A percentile compares a stretch with the other conserved stretches of the same genome.
phyloP scores from a whole-genome alignment of 345 rosid genomes.

The Anastatica hierochuntica region DNA sequence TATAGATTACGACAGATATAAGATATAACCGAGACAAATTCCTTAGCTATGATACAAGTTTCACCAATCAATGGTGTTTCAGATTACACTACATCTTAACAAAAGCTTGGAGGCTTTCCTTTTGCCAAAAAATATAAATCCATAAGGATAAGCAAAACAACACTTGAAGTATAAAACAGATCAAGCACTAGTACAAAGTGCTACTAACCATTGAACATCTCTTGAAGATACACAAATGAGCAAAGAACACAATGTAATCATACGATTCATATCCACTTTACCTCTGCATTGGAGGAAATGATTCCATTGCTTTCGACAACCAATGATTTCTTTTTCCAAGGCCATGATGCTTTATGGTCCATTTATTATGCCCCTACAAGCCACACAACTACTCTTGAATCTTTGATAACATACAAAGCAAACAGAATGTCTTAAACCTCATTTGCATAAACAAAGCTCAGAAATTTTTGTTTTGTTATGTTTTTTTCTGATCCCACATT shows the following conservation, averaged over 20 bases:
- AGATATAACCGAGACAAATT: no score
- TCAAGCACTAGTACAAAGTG: neutral
- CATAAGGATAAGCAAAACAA: neutral
- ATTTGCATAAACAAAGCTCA: neutral
- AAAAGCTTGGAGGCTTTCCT: neutral
- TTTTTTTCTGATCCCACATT: slow-evolving; percentile 7
- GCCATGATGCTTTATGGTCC: slow-evolving; percentile 78
- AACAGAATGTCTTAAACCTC: neutral
- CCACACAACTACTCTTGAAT: slow-evolving; percentile 12
- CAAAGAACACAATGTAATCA: neutral
- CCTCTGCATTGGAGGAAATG: slow-evolving; percentile 43
- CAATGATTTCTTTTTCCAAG: slow-evolving; percentile 70
- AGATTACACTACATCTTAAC: neutral
- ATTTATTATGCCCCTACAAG: slow-evolving; percentile 20
- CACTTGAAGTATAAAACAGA: neutral
- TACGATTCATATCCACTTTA: slow-evolving; percentile 20
- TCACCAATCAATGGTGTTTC: neutral
- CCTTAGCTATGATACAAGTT: neutral
- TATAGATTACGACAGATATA: no score
- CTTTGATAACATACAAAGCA: neutral
- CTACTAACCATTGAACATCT: neutral
- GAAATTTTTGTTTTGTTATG: neutral
- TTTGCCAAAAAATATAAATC: neutral
- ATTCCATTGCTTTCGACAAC: slow-evolving; percentile 30
- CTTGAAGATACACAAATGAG: neutral